Conservation (phyloP, 176 grass and related monocot species). For the Zizania latifolia region DNA sequence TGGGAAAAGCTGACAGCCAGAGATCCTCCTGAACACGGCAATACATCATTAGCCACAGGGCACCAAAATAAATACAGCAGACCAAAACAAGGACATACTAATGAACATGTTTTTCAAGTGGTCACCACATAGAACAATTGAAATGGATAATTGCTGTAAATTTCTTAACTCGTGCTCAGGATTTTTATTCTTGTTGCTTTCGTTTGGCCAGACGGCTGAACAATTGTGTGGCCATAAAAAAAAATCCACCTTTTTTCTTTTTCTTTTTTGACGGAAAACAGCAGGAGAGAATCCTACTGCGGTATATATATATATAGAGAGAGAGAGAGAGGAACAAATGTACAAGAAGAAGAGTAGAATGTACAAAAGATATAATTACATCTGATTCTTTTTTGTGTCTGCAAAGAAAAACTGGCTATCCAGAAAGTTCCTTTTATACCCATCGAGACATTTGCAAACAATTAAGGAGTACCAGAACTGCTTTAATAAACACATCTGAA, state of each 20-base stretch:
- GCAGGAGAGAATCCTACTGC: too few species aligned
- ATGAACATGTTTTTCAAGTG: neutral
- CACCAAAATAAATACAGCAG: neutral
- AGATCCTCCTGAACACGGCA: slow-evolving; percentile 60
- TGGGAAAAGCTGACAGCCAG: slow-evolving; percentile 59
- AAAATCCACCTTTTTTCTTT: too few species aligned
- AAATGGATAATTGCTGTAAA: neutral
- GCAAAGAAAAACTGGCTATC: neutral
- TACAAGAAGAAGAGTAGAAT: too few species aligned
- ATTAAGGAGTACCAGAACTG: neutral
- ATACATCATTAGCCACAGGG: slow-evolving; percentile 3
- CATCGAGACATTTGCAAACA: neutral
- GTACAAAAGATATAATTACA: neutral
- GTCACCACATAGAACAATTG: neutral
- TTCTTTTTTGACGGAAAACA: too few species aligned
- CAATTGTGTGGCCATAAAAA: too few species aligned
- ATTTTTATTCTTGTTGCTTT: too few species aligned
- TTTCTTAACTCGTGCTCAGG: too few species aligned
- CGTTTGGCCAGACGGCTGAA: too few species aligned
- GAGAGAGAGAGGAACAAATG: too few species aligned
- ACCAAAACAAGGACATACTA: neutral
- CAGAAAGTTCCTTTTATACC: neutral
- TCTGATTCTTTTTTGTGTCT: neutral
- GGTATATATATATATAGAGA: too few species aligned
- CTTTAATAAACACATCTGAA: neutral